These are phyloP conservation scores for Russula compacta DNA, from an alignment of 768 basidiomycete species.

Conservation along the genomic window DNA sequence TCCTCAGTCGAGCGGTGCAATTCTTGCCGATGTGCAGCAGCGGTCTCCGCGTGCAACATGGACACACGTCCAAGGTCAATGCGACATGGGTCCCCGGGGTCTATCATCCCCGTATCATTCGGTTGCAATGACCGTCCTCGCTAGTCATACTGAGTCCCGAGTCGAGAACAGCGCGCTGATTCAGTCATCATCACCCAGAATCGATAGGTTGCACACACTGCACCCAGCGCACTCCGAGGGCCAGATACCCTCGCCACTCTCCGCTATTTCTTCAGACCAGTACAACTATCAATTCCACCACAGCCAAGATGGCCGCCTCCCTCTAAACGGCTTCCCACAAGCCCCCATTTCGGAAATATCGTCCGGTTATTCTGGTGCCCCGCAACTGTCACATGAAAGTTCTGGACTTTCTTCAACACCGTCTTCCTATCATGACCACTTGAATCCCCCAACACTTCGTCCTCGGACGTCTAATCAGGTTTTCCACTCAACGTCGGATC, in stretches of 20 bases:
- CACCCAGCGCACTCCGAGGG: slow-evolving; percentile 32
- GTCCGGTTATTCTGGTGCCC: slow-evolving; percentile 34
- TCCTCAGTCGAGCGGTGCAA: slow-evolving; percentile 14
- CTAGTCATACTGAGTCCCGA: slow-evolving; percentile 6
- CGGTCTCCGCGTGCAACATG: slow-evolving; percentile 19
- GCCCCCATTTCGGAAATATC: slow-evolving; percentile 25
- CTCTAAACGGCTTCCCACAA: slow-evolving; percentile 40
- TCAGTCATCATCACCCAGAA: slow-evolving; percentile 37
- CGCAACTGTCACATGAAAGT: slow-evolving; percentile 39
- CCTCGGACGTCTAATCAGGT: slow-evolving; percentile 57
- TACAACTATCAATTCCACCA: slow-evolving; percentile 25
- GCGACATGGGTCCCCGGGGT: slow-evolving; percentile 18
- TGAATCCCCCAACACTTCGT: slow-evolving; percentile 49
- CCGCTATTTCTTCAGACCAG: slow-evolving; percentile 44
- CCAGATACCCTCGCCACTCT: slow-evolving; percentile 26
- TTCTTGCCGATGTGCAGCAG: slow-evolving; percentile 12
- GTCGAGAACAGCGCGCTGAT: slow-evolving; percentile 41
- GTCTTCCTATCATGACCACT: slow-evolving; percentile 44
- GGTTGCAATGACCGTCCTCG: slow-evolving; percentile 7
- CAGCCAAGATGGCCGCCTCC: slow-evolving; percentile 39
- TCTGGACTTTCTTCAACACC: slow-evolving; percentile 42
- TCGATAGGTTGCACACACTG: slow-evolving; percentile 43
- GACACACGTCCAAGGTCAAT: slow-evolving; percentile 20
- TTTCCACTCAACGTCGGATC: slow-evolving; percentile 55
- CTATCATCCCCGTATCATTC: neutral